These are phyloP conservation scores for Suaeda aralocaspica DNA, from an alignment of 148 eudicot genomes.

Conservation along the genomic window DNA sequence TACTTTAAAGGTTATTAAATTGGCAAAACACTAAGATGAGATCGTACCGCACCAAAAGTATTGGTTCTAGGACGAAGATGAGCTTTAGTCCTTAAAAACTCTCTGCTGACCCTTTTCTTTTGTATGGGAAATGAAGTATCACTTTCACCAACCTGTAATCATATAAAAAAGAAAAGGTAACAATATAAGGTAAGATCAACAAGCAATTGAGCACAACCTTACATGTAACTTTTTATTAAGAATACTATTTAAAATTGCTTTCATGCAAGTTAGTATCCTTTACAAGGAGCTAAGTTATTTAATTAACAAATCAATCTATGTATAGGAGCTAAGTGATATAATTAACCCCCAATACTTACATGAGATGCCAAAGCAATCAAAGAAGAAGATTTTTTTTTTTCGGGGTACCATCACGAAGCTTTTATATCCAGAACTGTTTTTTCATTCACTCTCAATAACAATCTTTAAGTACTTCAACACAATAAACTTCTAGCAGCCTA, in stretches of 20 bases:
- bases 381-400: too few relatives aligned
- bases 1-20: neutral
- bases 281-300: neutral
- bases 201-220: neutral
- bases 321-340: neutral
- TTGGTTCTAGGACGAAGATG: constrained; percentile 98
- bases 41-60: constrained; percentile 95
- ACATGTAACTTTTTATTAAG: neutral
- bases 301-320: neutral
- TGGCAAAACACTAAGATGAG: constrained; percentile 12
- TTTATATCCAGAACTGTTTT: neutral
- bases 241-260: neutral
- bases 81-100: constrained; percentile 93
- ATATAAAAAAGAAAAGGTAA: constrained; percentile 8
- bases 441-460: neutral
- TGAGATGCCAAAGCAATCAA: too few relatives aligned
- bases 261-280: neutral
- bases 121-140: constrained; percentile 93
- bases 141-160: constrained; percentile 67
- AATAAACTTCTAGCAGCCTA: neutral
- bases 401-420: neutral
- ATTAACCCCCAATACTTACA: neutral
- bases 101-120: constrained; percentile 91
- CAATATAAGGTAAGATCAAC: neutral
- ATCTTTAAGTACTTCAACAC: neutral